phyloP scores from a whole-genome alignment of 306 rosid genomes.

The Inga leiocalycina region DNA sequence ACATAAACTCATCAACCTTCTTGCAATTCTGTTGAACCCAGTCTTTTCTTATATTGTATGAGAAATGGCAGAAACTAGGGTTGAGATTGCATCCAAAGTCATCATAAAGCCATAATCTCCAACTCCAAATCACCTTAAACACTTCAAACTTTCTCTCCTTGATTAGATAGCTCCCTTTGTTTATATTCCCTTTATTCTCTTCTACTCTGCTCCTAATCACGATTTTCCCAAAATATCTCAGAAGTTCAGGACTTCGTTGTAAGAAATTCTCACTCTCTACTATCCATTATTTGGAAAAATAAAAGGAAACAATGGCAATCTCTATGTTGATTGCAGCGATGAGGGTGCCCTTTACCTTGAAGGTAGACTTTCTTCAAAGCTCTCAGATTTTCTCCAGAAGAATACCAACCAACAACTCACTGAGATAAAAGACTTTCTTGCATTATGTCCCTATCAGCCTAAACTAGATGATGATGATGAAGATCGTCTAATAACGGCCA shows the following conservation, averaged over 20 bases:
- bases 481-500: background rate
- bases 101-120: conserved; percentile 31
- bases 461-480: background rate
- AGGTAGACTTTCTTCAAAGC: background rate
- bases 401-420: background rate
- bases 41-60: background rate
- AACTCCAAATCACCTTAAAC: conserved; percentile 28
- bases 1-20: background rate
- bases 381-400: background rate
- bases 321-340: conserved; percentile 26
- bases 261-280: conserved; percentile 15
- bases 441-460: conserved; percentile 3
- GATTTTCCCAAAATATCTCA: background rate
- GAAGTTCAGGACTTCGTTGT: conserved; percentile 11
- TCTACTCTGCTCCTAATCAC: conserved; percentile 13
- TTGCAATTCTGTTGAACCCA: background rate
- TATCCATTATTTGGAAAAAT: conserved; percentile 37
- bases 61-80: conserved; percentile 1
- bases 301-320: background rate
- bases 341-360: conserved; percentile 30
- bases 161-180: conserved; percentile 17
- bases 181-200: conserved; percentile 23
- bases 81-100: conserved; percentile 15
- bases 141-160: conserved; percentile 31
- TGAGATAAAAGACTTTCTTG: background rate